Evolutionary conservation across 306 rosid species (phyloP), one percentile per base, ranked within the genome.

Genomic region (Notholithocarpus densiflorus): DNA sequence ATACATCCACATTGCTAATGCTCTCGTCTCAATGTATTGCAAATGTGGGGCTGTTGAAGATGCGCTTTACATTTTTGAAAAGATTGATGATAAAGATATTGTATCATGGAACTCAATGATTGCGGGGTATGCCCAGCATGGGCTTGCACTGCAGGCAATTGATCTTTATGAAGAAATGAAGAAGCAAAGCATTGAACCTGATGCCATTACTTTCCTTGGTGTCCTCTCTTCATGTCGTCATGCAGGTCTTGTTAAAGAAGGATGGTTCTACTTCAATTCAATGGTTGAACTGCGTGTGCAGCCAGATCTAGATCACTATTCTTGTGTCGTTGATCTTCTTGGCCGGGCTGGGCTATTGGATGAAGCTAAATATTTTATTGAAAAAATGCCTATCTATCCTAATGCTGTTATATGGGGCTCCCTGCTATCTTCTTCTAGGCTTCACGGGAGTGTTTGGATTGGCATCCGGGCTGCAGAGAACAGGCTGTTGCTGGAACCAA

Each of bases 21-120:
- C 97, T 77, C 91, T 94, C 7, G 74, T 94, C 77, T 86, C 92
- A 26, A 88, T 94, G 97, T 94, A 94, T 77, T 89, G 88, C 73
- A 94, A 92, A 83, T 89, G 97, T 65, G 98, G 97, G 23, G 86
- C 80, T 55, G 79, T 92, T 73, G 80, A 76, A 32, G 92, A 88
- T 79, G 97, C 90, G 6, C 74, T 85, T 64, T 84, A 11, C 86
- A 77, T 89, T 80, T 94, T 92, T 51, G 83, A 82, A 79, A 75
- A 76, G 52, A 77, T 86, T 87, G 75, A 56, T 61, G 27, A 55
- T 20, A 87, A 72, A 85, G 97, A 92, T 80, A 86, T 70, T 62
- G 82, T 92, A 32, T 77, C 98, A 0, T 94, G 98, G 98, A 94
- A 94, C 53, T 86, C 98, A 81, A 87, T 94, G 95, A 91, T 94